Percentiles rank a stretch among this genome's conserved stretches.
Evolutionary conservation across 331 rosid species (phyloP).

Genomic region (Ulmus americana): DNA sequence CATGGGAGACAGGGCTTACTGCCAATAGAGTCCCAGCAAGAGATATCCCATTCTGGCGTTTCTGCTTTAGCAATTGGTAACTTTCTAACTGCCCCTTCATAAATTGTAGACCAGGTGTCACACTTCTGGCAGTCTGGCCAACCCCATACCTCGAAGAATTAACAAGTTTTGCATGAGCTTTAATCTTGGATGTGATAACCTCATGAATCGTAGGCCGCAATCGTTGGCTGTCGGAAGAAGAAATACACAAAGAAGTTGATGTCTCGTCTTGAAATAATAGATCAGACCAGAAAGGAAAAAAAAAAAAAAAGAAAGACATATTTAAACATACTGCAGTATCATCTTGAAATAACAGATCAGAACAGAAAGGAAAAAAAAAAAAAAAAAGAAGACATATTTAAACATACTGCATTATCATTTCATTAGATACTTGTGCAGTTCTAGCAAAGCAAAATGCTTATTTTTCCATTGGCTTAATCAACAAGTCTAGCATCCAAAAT

Average conservation of each 20-base stretch:
- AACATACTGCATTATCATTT: too few species aligned
- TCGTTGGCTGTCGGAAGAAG: constrained; percentile 66
- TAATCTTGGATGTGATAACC: constrained; percentile 77
- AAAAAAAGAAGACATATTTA: background rate
- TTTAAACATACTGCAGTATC: too few species aligned
- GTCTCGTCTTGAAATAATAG: constrained; percentile 19
- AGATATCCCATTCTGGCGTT: constrained; percentile 78
- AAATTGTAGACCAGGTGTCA: constrained; percentile 54
- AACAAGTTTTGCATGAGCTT: constrained; percentile 57
- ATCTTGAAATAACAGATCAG: constrained; percentile 6
- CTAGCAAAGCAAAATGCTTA: too few species aligned
- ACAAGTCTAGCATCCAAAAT: too few species aligned
- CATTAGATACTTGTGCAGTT: too few species aligned
- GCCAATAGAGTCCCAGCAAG: constrained; percentile 68
- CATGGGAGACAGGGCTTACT: constrained; percentile 92
- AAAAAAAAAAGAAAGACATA: too few species aligned
- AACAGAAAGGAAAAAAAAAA: too few species aligned
- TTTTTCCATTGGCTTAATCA: too few species aligned
- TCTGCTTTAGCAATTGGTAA: constrained; percentile 77
- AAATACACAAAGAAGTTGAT: constrained; percentile 25
- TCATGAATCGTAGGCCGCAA: constrained; percentile 93
- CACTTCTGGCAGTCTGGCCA: constrained; percentile 51
- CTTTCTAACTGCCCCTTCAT: constrained; percentile 76
- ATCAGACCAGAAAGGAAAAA: background rate
- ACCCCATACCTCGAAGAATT: constrained; percentile 62